Percentiles rank a stretch among this genome's conserved stretches.
Conservation (phyloP, 2,329 filamentous ascomycete genomes). For the Colletotrichum tamarilloi region DNA sequence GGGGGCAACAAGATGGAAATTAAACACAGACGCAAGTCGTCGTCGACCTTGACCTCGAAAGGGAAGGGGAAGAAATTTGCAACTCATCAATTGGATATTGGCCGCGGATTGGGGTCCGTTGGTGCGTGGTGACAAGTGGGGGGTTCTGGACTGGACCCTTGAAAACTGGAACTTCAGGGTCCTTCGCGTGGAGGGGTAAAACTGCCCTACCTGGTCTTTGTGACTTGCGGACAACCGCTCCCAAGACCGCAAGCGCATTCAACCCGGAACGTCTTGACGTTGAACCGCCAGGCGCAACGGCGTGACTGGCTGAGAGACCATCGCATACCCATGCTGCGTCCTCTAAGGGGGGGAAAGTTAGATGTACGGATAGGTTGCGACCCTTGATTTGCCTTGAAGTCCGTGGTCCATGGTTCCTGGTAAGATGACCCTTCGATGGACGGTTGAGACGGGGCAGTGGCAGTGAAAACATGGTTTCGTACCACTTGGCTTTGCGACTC, state of each 20-base stretch:
- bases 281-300: neutral
- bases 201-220: neutral
- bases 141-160: conserved; percentile 33
- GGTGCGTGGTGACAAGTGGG: conserved; percentile 32
- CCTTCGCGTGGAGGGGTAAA: conserved; percentile 32
- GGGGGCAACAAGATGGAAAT: neutral
- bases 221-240: neutral
- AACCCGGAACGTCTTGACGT: neutral
- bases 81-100: conserved; percentile 30
- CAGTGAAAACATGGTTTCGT: neutral
- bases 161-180: conserved; percentile 36
- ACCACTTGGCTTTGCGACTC: neutral
- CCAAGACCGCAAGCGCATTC: neutral
- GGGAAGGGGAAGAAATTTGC: conserved; percentile 28
- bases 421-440: neutral
- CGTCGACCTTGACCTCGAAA: neutral
- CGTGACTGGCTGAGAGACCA: conserved; percentile 6
- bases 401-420: neutral
- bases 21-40: neutral
- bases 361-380: neutral
- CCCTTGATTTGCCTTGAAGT: neutral
- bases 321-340: neutral
- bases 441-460: neutral
- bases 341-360: neutral
- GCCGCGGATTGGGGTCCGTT: conserved; percentile 27